Evolutionary conservation across 139 green algal genomes (phyloP).

Genomic region (Micractinium conductrix): DNA sequence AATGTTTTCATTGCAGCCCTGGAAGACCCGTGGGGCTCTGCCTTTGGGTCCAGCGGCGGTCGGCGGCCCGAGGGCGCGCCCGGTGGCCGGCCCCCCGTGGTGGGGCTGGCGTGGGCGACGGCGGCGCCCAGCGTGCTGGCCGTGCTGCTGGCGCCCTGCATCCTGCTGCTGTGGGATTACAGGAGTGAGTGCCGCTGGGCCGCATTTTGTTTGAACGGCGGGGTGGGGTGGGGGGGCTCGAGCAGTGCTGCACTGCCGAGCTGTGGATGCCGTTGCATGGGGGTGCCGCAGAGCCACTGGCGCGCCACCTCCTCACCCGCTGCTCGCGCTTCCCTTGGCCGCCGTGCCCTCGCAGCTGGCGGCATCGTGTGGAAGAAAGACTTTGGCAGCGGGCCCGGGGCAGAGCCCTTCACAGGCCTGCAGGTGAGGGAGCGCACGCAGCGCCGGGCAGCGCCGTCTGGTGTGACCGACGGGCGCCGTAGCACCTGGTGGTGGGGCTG

Average conservation of each 20-base stretch:
- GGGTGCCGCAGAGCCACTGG: too few relatives aligned
- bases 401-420: slow-evolving; percentile 49
- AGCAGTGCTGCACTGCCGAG: too few relatives aligned
- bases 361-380: slow-evolving; percentile 58
- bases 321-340: background rate
- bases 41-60: background rate
- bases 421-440: too few relatives aligned
- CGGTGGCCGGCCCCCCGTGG: background rate
- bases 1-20: too few relatives aligned
- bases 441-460: too few relatives aligned
- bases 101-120: slow-evolving; percentile 74
- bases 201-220: background rate
- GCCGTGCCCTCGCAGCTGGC: slow-evolving; percentile 36
- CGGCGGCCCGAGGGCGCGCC: slow-evolving; percentile 17
- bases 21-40: slow-evolving; percentile 53
- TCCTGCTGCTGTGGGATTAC: slow-evolving; percentile 84
- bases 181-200: slow-evolving; percentile 50
- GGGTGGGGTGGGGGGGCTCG: background rate
- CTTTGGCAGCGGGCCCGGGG: slow-evolving; percentile 26
- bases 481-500: too few relatives aligned
- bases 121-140: slow-evolving; percentile 59
- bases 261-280: background rate
- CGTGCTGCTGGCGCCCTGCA: slow-evolving; percentile 66
- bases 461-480: too few relatives aligned
- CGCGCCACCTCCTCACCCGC: too few relatives aligned